Percentiles rank a stretch among this genome's conserved stretches.
phyloP scores from a whole-genome alignment of 495 filamentous ascomycete species.

The Cryomyces minteri region DNA sequence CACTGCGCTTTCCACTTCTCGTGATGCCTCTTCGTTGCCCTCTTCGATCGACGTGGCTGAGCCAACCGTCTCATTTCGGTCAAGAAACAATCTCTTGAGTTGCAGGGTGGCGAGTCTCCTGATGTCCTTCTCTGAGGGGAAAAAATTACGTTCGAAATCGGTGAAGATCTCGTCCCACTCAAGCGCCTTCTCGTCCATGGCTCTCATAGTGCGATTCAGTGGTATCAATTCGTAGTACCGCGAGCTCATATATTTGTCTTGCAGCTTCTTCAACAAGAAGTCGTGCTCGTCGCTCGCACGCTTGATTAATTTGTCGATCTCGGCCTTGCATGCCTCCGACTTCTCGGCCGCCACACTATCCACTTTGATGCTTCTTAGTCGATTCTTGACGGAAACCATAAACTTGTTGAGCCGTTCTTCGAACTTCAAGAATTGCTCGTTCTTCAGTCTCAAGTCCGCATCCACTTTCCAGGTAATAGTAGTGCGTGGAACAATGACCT shows the following conservation, averaged over 20 bases:
- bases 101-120: constrained; percentile 78
- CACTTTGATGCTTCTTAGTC: constrained; percentile 72
- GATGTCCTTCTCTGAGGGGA: constrained; percentile 96
- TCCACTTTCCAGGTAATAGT: constrained; percentile 95
- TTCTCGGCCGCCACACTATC: constrained; percentile 83
- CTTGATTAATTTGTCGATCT: constrained; percentile 56
- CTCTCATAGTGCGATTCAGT: constrained; percentile 68
- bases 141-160: constrained; percentile 82
- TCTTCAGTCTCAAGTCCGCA: constrained; percentile 75
- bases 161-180: constrained; percentile 86
- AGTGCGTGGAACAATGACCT: constrained; percentile 81
- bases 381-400: constrained; percentile 64
- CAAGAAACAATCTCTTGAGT: constrained; percentile 86
- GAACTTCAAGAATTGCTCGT: constrained; percentile 65
- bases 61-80: constrained; percentile 57
- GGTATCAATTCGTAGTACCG: constrained; percentile 95
- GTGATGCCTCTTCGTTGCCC: constrained; percentile 4
- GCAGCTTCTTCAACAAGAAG: constrained; percentile 52
- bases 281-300: constrained; percentile 67
- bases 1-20: too few relatives aligned
- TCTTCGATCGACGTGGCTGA: constrained; percentile 49
- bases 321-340: constrained; percentile 55
- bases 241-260: constrained; percentile 78
- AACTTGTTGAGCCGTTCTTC: constrained; percentile 71
- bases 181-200: constrained; percentile 79